Evolutionary conservation across 2,329 filamentous ascomycete species (phyloP).

Genomic region (Cercospora sp.): DNA sequence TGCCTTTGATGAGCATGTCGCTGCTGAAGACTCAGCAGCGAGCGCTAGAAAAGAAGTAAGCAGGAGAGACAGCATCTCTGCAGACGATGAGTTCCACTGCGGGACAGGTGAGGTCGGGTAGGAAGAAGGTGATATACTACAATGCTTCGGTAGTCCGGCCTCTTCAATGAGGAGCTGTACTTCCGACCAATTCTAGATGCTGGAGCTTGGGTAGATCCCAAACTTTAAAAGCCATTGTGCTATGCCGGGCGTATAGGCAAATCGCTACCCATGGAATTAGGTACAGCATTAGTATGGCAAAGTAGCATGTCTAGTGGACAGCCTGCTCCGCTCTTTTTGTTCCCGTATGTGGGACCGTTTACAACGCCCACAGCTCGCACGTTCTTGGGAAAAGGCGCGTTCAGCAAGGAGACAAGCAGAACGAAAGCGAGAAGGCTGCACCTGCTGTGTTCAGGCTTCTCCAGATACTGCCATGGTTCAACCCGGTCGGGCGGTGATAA

Average conservation of each 20-base stretch:
- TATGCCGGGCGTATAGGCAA: not conserved
- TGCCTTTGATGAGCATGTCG: constrained; percentile 6
- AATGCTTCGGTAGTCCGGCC: not conserved
- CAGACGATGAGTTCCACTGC: not conserved
- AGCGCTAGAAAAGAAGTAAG: not conserved
- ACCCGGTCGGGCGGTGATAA: not conserved
- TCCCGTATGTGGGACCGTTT: not conserved
- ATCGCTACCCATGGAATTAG: not conserved
- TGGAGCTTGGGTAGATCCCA: not conserved
- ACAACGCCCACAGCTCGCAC: not conserved
- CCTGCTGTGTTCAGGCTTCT: not conserved
- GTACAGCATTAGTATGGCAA: not conserved
- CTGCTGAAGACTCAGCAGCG: not conserved
- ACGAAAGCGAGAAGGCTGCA: not conserved
- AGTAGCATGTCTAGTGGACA: not conserved
- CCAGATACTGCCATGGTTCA: not conserved
- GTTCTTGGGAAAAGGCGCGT: not conserved
- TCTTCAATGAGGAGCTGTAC: not conserved
- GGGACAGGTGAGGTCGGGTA: not conserved
- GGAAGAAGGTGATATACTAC: not conserved
- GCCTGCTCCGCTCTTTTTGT: not conserved
- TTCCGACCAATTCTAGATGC: not conserved
- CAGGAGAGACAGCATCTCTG: not conserved
- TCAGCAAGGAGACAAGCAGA: not conserved
- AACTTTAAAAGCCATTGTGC: not conserved